These are phyloP conservation scores for Malassezia restricta DNA, from an alignment of 1,284 basidiomycete genomes.

Conservation along the genomic window DNA sequence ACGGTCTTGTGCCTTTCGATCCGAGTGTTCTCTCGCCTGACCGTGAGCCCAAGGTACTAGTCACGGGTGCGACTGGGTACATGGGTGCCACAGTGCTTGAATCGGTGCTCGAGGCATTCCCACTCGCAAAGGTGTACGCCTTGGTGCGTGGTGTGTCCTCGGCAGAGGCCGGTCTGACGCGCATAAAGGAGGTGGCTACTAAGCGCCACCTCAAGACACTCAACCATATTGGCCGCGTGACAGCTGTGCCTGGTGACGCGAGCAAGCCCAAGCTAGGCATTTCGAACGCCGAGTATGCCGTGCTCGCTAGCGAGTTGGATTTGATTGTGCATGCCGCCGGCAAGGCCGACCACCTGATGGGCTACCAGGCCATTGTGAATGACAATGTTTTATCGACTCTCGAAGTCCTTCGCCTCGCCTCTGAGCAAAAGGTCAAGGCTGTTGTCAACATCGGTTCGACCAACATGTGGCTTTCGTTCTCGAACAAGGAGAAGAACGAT, in stretches of 20 bases:
- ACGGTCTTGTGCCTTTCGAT: constrained; percentile 18
- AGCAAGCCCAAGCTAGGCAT: constrained; percentile 44
- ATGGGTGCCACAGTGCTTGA: constrained; percentile 44
- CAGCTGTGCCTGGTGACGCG: constrained; percentile 19
- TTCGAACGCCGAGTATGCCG: constrained; percentile 36
- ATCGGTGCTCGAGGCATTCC: constrained; percentile 26
- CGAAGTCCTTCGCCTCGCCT: constrained; percentile 45
- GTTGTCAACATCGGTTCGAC: constrained; percentile 46
- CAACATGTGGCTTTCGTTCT: constrained; percentile 44
- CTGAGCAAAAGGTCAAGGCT: constrained; percentile 32
- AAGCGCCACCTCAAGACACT: constrained; percentile 10
- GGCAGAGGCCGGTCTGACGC: constrained; percentile 38
- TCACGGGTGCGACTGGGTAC: constrained; percentile 46
- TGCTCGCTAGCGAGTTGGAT: constrained; percentile 32
- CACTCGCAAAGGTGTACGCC: constrained; percentile 40
- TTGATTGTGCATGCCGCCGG: constrained; percentile 44
- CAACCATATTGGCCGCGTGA: constrained; percentile 17
- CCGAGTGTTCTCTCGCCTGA: constrained; percentile 2
- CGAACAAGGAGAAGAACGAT: constrained; percentile 37
- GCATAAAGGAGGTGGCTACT: constrained; percentile 22
- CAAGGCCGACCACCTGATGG: constrained; percentile 45
- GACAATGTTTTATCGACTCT: constrained; percentile 46
- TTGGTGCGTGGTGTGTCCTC: constrained; percentile 38
- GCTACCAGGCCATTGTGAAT: constrained; percentile 43
- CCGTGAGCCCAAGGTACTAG: constrained; percentile 34